These are phyloP conservation scores for Pichiaceae sp. DNA, from an alignment of 1,139 yeast species.

Conservation along the genomic window DNA sequence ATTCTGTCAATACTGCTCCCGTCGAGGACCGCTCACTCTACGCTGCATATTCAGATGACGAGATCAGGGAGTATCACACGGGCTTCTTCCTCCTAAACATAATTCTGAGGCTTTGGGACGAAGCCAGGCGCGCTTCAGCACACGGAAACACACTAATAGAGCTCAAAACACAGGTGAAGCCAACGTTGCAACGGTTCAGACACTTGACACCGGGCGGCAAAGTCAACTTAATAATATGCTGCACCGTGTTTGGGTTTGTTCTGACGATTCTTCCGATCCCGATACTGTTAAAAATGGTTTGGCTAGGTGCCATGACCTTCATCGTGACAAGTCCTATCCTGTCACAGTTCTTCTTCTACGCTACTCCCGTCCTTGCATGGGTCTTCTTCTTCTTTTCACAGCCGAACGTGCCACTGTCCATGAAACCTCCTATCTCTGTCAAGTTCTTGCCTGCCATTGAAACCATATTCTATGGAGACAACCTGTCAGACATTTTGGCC, in stretches of 20 bases:
- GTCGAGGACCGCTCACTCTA: neutral
- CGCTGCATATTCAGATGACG: neutral
- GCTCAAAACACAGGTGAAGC: conserved; percentile 3
- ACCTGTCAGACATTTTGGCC: conserved; percentile 77
- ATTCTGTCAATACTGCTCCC: neutral
- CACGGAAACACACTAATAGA: conserved; percentile 2
- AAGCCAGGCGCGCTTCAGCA: conserved; percentile 3
- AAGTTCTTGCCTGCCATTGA: conserved; percentile 89
- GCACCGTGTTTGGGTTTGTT: conserved; percentile 4
- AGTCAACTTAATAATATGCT: conserved; percentile 2
- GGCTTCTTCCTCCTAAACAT: conserved; percentile 6
- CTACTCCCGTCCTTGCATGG: conserved; percentile 84
- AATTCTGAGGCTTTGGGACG: conserved; percentile 5
- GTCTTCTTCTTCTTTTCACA: conserved; percentile 73
- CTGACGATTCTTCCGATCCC: conserved; percentile 4
- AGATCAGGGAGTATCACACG: conserved; percentile 1
- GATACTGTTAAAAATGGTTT: conserved; percentile 1
- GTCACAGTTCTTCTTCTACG: conserved; percentile 75
- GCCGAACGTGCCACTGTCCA: conserved; percentile 63
- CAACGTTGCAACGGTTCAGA: conserved; percentile 4
- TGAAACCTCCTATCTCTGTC: conserved; percentile 85
- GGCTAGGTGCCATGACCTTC: conserved; percentile 2
- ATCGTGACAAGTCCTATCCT: conserved; percentile 53
- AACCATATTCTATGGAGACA: conserved; percentile 87
- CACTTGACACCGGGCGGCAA: conserved; percentile 2